Conservation (phyloP, 2,329 filamentous ascomycete species). For the Pseudogymnoascus sp. region DNA sequence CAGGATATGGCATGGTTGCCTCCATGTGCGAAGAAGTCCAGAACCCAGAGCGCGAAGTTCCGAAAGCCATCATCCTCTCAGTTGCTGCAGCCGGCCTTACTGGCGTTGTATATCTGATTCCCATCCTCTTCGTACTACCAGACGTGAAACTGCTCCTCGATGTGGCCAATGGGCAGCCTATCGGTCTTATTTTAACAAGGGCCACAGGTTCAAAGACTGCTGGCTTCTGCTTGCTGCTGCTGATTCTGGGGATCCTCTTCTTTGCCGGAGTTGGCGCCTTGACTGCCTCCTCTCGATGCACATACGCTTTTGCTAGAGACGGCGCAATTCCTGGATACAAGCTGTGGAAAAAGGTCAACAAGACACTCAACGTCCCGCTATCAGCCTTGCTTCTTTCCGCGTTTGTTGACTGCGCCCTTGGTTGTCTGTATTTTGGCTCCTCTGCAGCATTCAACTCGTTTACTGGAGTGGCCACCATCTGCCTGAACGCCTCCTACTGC, state of each 20-base stretch:
- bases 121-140: slow-evolving; percentile 69
- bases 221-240: slow-evolving; percentile 68
- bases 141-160: slow-evolving; percentile 56
- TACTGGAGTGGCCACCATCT: slow-evolving; percentile 74
- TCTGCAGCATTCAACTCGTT: slow-evolving; percentile 73
- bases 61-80: slow-evolving; percentile 63
- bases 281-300: slow-evolving; percentile 68
- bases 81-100: slow-evolving; percentile 62
- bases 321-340: slow-evolving; percentile 65
- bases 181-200: slow-evolving; percentile 68
- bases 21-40: slow-evolving; percentile 69
- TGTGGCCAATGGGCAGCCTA: slow-evolving; percentile 67
- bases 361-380: slow-evolving; percentile 61
- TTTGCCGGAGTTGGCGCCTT: slow-evolving; percentile 71
- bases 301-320: slow-evolving; percentile 70
- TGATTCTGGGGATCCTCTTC: slow-evolving; percentile 69
- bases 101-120: slow-evolving; percentile 62
- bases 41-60: slow-evolving; percentile 61
- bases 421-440: slow-evolving; percentile 73
- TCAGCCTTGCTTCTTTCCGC: slow-evolving; percentile 64
- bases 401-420: slow-evolving; percentile 61
- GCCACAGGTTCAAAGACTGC: slow-evolving; percentile 67
- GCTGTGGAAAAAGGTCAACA: slow-evolving; percentile 61
- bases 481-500: slow-evolving; percentile 67
- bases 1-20: slow-evolving; percentile 65